Conservation (phyloP, 2,329 filamentous ascomycete genomes). For the Pseudocercospora ulei region DNA sequence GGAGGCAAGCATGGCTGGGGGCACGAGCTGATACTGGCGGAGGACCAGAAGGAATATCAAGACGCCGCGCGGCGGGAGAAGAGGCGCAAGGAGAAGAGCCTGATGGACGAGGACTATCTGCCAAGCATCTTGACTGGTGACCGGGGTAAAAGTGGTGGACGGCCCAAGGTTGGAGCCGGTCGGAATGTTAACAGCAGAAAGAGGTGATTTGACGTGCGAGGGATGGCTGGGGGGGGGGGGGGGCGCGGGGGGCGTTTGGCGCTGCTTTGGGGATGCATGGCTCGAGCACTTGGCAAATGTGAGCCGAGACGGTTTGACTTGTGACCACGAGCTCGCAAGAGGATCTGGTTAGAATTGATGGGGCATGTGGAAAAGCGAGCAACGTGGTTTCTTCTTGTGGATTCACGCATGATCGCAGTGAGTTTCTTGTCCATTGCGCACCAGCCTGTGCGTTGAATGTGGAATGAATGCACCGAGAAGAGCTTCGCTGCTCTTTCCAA, state of each 20-base stretch:
- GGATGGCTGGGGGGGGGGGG: neutral
- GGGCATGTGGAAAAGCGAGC: no score
- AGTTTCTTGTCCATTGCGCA: no score
- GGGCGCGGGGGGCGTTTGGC: neutral
- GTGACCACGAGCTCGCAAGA: no score
- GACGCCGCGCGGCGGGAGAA: conserved; percentile 54
- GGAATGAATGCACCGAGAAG: no score
- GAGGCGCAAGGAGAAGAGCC: conserved; percentile 59
- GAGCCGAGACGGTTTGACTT: no score
- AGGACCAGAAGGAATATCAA: conserved; percentile 91
- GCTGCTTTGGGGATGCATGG: no score
- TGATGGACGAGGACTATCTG: conserved; percentile 93
- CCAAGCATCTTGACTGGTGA: conserved; percentile 76
- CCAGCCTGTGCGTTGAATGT: no score
- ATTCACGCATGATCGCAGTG: no score
- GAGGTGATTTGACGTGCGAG: conserved; percentile 35
- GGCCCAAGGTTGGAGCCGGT: conserved; percentile 73
- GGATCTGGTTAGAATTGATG: no score
- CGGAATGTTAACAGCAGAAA: conserved; percentile 74
- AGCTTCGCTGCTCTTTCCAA: no score
- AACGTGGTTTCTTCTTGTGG: no score
- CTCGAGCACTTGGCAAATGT: no score
- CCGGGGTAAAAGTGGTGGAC: conserved; percentile 54
- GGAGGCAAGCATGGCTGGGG: conserved; percentile 87
- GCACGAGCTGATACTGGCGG: conserved; percentile 68